phyloP scores from a whole-genome alignment of 768 basidiomycete species.

The Kwoniella newhampshirensis region DNA sequence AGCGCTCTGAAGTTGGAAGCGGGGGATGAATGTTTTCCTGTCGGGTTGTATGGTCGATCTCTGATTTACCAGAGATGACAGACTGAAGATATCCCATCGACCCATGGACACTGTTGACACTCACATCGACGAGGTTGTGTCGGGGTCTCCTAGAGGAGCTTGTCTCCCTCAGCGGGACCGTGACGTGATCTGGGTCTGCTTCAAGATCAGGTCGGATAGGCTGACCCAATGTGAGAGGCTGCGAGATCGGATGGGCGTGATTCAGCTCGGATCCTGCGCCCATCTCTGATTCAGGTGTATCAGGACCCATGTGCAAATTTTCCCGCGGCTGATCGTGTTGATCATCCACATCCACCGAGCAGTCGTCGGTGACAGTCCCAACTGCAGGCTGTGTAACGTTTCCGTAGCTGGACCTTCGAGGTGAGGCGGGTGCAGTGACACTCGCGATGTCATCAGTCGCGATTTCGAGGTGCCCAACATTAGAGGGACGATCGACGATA shows the following conservation, averaged over 20 bases:
- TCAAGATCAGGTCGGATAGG: slow-evolving; percentile 1
- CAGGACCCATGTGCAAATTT: not conserved
- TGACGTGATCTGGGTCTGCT: not conserved
- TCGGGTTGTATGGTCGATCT: not conserved
- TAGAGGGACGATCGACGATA: slow-evolving; percentile 9
- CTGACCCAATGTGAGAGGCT: slow-evolving; percentile 10
- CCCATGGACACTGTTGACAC: slow-evolving; percentile 12
- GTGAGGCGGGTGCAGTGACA: no score
- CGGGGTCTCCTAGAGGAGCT: slow-evolving; percentile 3
- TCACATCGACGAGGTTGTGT: slow-evolving; percentile 5
- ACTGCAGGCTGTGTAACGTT: no score
- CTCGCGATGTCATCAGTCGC: slow-evolving; percentile 2
- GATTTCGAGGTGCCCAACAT: not conserved
- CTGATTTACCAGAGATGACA: slow-evolving; percentile 15
- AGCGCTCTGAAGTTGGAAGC: no score
- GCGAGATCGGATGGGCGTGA: slow-evolving; percentile 3
- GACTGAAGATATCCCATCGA: slow-evolving; percentile 15
- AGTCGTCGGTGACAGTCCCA: not conserved
- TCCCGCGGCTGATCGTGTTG: not conserved
- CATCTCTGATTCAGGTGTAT: slow-evolving; percentile 7
- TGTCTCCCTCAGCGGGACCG: slow-evolving; percentile 1
- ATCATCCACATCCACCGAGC: not conserved
- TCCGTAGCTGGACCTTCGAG: no score
- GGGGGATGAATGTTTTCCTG: no score
- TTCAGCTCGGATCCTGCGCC: slow-evolving; percentile 7